These are phyloP conservation scores for Rossbeevera mucosa DNA, from an alignment of 768 basidiomycete genomes.

Conservation along the genomic window DNA sequence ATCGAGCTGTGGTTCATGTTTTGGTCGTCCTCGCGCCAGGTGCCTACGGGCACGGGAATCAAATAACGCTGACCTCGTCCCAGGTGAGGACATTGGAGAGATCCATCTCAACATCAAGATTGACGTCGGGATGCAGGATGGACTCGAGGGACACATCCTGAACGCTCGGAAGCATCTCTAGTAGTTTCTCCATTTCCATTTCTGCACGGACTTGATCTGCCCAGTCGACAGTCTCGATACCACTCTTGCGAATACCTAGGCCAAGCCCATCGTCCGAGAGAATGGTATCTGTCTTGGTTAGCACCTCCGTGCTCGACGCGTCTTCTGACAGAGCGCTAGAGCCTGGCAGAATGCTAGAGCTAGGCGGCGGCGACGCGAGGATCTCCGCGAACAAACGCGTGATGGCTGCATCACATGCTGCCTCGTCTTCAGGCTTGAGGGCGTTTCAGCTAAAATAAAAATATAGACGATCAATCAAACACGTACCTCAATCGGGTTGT, in stretches of 20 bases:
- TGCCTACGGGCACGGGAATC: constrained; percentile 7
- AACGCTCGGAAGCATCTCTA: constrained; percentile 47
- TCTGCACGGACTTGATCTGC: constrained; percentile 33
- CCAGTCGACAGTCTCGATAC: constrained; percentile 24
- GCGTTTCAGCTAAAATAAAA: constrained; percentile 20
- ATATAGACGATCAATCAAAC: constrained; percentile 12
- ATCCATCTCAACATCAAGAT: constrained; percentile 26
- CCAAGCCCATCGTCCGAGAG: constrained; percentile 11
- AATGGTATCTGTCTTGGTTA: constrained; percentile 15
- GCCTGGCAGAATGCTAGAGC: constrained; percentile 30
- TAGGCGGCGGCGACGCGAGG: constrained; percentile 32
- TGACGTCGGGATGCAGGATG: constrained; percentile 15
- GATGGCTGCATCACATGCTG: constrained; percentile 38
- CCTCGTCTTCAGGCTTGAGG: constrained; percentile 46
- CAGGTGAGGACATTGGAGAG: constrained; percentile 24
- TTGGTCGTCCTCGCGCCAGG: constrained; percentile 12
- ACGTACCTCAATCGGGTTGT: constrained; percentile 34
- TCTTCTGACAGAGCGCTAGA: constrained; percentile 32
- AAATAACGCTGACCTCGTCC: constrained; percentile 29
- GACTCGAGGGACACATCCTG: constrained; percentile 27
- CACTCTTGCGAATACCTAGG: constrained; percentile 17
- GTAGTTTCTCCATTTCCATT: constrained; percentile 57
- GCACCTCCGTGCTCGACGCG: constrained; percentile 20
- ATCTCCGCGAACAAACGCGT: constrained; percentile 33
- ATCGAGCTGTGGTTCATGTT: constrained; percentile 9